phyloP scores from a whole-genome alignment of 106 monocot species.

The Allium sativum region DNA sequence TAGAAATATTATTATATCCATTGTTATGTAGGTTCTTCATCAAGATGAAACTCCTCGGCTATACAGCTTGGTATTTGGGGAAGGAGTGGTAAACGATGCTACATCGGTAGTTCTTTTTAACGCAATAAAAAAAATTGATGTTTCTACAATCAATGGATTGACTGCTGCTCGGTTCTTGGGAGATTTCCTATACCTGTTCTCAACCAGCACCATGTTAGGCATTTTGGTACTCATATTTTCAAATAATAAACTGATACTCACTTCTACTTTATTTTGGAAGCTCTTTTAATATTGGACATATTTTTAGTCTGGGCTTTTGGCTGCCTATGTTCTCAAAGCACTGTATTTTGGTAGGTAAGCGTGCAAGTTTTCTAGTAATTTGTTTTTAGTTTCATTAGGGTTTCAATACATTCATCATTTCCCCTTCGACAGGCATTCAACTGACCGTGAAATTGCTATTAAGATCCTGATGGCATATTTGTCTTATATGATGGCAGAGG shows the following conservation, averaged over 20 bases:
- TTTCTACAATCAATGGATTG: constrained; percentile 41
- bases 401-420: not conserved
- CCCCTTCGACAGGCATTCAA: constrained; percentile 57
- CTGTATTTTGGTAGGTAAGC: constrained; percentile 75
- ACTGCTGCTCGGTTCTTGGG: constrained; percentile 27
- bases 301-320: constrained; percentile 59
- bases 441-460: constrained; percentile 73
- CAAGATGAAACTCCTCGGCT: constrained; percentile 74
- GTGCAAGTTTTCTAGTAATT: not conserved
- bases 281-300: constrained; percentile 1
- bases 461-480: constrained; percentile 84
- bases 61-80: constrained; percentile 86
- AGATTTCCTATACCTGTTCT: constrained; percentile 69
- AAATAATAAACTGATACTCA: constrained; percentile 2
- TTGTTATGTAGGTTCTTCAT: constrained; percentile 36
- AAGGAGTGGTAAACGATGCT: constrained; percentile 87
- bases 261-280: not conserved
- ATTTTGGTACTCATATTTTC: constrained; percentile 42
- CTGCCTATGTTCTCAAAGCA: constrained; percentile 59
- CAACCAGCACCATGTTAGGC: constrained; percentile 64
- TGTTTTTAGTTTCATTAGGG: too few relatives aligned
- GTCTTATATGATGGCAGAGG: constrained; percentile 90
- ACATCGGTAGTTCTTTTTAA: constrained; percentile 72
- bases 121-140: constrained; percentile 43
- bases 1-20: not conserved